Evolutionary conservation across 257 asterid genomes (phyloP).

Genomic region (Solanum gracilifrons): DNA sequence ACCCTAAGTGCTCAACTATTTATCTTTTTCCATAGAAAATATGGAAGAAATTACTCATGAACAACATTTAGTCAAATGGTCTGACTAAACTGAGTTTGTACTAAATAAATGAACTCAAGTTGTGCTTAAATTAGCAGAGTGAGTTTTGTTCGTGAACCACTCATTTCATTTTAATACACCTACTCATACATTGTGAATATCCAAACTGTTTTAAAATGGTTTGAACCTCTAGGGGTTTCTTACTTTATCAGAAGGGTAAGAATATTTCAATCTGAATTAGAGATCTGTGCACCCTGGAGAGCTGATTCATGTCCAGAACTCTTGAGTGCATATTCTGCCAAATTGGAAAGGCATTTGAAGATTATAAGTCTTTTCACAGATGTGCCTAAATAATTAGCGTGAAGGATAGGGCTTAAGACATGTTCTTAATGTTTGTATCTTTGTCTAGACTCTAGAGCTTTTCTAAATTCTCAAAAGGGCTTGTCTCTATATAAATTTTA

Average conservation of each 20-base stretch:
- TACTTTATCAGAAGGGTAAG: neutral
- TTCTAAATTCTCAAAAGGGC: neutral
- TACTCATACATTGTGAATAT: neutral
- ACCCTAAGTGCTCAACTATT: neutral
- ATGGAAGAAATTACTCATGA: neutral
- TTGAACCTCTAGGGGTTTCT: neutral
- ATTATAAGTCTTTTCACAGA: neutral
- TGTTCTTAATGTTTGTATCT: neutral
- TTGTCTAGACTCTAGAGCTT: neutral
- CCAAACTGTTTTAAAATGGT: neutral
- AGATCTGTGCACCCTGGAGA: neutral
- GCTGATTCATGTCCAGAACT: neutral
- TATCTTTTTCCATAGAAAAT: neutral
- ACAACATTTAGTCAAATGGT: neutral
- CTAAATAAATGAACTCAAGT: neutral
- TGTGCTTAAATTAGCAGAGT: neutral
- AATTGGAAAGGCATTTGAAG: neutral
- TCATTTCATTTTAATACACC: neutral
- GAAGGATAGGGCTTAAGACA: neutral
- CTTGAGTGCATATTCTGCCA: neutral
- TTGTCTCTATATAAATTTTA: neutral
- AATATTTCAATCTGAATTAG: neutral
- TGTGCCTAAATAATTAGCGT: neutral
- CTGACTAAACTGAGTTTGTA: neutral
- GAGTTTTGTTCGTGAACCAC: neutral